These are phyloP conservation scores for Kockiozyma suomiensis DNA, from an alignment of 805 yeast species.

Conservation along the genomic window DNA sequence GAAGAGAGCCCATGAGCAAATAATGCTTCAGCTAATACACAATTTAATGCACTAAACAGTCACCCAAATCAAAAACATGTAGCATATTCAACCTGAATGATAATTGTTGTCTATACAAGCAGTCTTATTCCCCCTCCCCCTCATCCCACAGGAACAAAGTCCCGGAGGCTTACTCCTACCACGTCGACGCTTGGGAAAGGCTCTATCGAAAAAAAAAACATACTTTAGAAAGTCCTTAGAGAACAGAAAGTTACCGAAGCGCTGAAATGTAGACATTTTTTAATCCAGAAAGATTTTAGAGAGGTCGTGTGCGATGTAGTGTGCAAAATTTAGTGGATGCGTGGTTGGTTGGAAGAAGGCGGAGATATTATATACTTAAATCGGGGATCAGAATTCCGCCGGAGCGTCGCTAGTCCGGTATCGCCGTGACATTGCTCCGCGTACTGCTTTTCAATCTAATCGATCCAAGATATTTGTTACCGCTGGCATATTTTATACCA, in stretches of 20 bases:
- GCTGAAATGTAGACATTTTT: constrained; percentile 34
- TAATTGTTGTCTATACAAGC: background rate
- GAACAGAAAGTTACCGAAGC: constrained; percentile 44
- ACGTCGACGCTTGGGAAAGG: background rate
- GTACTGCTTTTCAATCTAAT: too few species aligned
- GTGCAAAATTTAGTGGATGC: background rate
- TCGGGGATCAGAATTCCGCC: background rate
- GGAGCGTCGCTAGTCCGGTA: background rate
- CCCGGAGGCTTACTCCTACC: background rate
- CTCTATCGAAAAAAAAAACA: constrained; percentile 19
- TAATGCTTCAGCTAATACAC: too few species aligned
- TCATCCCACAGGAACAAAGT: constrained; percentile 1
- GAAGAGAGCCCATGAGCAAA: too few species aligned
- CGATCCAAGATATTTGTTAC: too few species aligned
- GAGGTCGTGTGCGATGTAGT: constrained; percentile 4
- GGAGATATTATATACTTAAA: background rate
- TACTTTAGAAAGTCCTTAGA: constrained; percentile 46
- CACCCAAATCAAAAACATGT: background rate
- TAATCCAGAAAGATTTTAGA: background rate
- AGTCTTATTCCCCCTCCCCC: background rate
- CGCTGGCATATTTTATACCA: too few species aligned
- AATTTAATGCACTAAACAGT: too few species aligned
- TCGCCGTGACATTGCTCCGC: background rate
- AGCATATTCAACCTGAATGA: background rate
- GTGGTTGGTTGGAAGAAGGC: constrained; percentile 1